Conservation (phyloP, 306 rosid species). For the Prosopis cineraria region DNA sequence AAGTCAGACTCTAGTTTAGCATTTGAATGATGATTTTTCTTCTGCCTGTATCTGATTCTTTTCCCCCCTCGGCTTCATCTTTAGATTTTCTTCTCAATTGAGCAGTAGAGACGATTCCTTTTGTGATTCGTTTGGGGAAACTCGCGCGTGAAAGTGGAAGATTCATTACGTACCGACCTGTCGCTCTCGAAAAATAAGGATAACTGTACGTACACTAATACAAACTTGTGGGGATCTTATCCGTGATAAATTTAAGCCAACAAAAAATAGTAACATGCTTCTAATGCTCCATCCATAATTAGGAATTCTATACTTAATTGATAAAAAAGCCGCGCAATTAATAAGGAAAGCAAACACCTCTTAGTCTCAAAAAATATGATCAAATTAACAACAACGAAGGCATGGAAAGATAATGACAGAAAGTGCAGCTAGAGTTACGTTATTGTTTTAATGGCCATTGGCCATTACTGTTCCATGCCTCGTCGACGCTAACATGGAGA, state of each 20-base stretch:
- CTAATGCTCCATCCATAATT: background rate
- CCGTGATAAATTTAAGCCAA: background rate
- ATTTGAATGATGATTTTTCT: background rate
- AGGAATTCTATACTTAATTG: background rate
- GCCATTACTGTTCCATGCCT: slow-evolving; percentile 50
- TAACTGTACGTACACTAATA: background rate
- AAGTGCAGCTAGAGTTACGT: slow-evolving; percentile 17
- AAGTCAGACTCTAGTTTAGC: background rate
- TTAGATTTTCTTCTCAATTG: background rate
- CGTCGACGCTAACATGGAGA: slow-evolving; percentile 44
- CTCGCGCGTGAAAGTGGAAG: background rate
- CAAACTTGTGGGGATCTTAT: background rate
- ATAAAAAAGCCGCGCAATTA: background rate
- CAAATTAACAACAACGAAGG: background rate
- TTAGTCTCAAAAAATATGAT: background rate
- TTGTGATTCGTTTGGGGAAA: background rate
- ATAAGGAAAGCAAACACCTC: background rate
- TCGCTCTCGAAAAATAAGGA: background rate
- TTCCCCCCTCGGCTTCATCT: background rate
- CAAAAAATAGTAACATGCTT: background rate
- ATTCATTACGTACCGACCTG: background rate
- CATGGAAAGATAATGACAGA: slow-evolving; percentile 29
- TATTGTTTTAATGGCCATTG: slow-evolving; percentile 41
- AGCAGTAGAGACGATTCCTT: background rate
- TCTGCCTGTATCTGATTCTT: background rate